Base-by-base conservation (phyloP, 768 basidiomycete genomes). In the Leucosporidium yakuticum region DNA sequence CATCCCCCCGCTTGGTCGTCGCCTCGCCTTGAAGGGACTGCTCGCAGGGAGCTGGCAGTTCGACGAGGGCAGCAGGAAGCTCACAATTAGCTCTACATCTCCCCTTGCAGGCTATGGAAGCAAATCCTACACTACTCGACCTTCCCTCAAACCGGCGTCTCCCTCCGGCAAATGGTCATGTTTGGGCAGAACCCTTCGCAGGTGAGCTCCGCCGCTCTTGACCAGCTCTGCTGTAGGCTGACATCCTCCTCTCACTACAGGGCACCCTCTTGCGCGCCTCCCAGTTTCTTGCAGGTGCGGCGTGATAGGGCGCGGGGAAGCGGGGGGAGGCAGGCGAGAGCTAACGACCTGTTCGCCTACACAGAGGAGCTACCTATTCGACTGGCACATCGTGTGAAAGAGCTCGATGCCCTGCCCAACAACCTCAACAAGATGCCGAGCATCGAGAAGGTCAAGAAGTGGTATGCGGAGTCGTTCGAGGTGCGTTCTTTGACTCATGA, bases 381-480 rank as follows among this genome's bases (percentile, higher is more conserved):
- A 23, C 84, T 99, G 25, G 93, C 93, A 0, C 96, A 99, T 78
- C 85, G 96, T 34, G 94, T 95, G 27, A 92, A 92, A 78, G 96
- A 99, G 79, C 85, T 99, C 34, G 92, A 97, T 73, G 86, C 90
- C 73, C 83, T 99, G 5, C 96, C 96, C 0, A 90, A 97, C 79
- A 88, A 90, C 64, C 83, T 99, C 60, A 87, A 87, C 74, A 84
- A 85, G 56, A 96, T 96, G 95, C 86, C 88, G 0, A 89, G 88
- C 49, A 97, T 99, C 71, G 85, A 86, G 66, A 93, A 90, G 77
- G 81, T 99, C 68, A 94, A 93, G 81, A 88, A 95, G 76, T 99
- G 96, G 96, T 99, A 99, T 79, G 95, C 95, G 0, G 91, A 98
- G 81, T 91, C 90, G 21, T 98, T 99, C 78, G 90, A 98, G 84